phyloP scores from a whole-genome alignment of 345 rosid species.

The Heritiera littoralis region DNA sequence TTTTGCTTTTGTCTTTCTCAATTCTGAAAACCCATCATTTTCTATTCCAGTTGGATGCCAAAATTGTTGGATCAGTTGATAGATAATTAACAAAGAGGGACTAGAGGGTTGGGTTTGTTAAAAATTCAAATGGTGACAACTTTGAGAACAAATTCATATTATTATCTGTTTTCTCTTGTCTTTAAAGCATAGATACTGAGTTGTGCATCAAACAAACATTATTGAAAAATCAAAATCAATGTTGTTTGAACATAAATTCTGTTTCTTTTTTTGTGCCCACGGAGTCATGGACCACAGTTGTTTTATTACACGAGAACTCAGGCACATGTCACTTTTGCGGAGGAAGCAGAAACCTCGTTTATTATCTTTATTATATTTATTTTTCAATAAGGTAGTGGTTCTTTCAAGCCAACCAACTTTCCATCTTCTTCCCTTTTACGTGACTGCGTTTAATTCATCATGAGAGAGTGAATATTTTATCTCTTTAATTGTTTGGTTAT shows the following conservation, averaged over 20 bases:
- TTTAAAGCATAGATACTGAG: background rate
- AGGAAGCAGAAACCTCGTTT: background rate
- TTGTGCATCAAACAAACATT: constrained; percentile 9
- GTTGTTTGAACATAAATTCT: background rate
- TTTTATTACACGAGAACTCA: constrained; percentile 10
- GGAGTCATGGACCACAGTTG: constrained; percentile 12
- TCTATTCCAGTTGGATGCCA: background rate
- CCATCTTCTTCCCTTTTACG: background rate
- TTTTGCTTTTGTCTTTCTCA: background rate
- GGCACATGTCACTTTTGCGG: constrained; percentile 14
- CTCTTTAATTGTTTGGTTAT: background rate
- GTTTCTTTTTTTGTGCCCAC: background rate
- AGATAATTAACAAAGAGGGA: background rate
- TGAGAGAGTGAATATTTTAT: background rate
- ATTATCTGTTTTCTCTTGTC: constrained; percentile 14
- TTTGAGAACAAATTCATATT: background rate
- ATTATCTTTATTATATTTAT: no score
- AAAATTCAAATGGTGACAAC: background rate
- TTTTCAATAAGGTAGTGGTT: background rate
- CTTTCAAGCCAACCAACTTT: constrained; percentile 10
- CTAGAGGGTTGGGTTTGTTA: background rate
- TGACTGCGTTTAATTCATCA: constrained; percentile 2
- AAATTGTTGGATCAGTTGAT: constrained; percentile 9
- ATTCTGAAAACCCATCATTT: background rate
- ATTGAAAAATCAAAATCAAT: constrained; percentile 11